Evolutionary conservation across 2,329 filamentous ascomycete genomes (phyloP).

Genomic region (Coleophoma eucalyptorum): DNA sequence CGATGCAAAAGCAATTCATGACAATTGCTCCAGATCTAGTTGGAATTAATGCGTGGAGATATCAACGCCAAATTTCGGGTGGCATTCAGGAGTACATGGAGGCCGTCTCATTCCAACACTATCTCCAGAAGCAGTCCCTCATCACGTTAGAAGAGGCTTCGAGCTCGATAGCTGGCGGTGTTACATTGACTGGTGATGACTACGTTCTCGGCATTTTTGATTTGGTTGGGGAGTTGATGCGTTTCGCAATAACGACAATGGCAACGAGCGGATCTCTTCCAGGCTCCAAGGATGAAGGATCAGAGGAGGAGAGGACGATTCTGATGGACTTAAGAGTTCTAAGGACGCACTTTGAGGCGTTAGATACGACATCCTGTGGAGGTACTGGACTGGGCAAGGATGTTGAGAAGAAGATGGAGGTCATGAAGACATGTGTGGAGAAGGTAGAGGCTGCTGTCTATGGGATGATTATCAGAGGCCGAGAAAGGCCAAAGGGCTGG

Average conservation of each 20-base stretch:
- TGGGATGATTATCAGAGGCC: slow-evolving; percentile 80
- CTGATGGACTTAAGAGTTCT: slow-evolving; percentile 78
- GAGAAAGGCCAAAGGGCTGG: slow-evolving; percentile 89
- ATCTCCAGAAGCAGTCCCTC: slow-evolving; percentile 73
- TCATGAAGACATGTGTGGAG: slow-evolving; percentile 83
- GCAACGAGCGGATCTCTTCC: slow-evolving; percentile 56
- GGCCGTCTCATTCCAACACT: slow-evolving; percentile 83
- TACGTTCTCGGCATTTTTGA: slow-evolving; percentile 92
- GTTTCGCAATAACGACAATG: slow-evolving; percentile 86
- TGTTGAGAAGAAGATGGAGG: slow-evolving; percentile 75
- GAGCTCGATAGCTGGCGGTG: slow-evolving; percentile 40
- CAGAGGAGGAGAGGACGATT: slow-evolving; percentile 51
- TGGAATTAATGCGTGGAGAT: slow-evolving; percentile 78
- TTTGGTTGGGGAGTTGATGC: slow-evolving; percentile 93
- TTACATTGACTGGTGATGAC: slow-evolving; percentile 73
- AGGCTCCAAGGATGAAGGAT: slow-evolving; percentile 25
- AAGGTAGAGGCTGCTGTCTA: slow-evolving; percentile 94
- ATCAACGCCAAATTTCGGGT: slow-evolving; percentile 69
- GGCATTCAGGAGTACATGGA: slow-evolving; percentile 95
- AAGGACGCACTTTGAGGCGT: slow-evolving; percentile 69
- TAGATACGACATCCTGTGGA: slow-evolving; percentile 50
- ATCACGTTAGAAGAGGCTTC: slow-evolving; percentile 63
- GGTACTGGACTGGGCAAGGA: slow-evolving; percentile 54
- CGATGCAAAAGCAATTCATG: slow-evolving; percentile 67
- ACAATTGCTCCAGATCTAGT: slow-evolving; percentile 69